These are phyloP conservation scores for Aspergillus intermedius DNA, from an alignment of 2,329 filamentous ascomycete genomes.

Conservation along the genomic window DNA sequence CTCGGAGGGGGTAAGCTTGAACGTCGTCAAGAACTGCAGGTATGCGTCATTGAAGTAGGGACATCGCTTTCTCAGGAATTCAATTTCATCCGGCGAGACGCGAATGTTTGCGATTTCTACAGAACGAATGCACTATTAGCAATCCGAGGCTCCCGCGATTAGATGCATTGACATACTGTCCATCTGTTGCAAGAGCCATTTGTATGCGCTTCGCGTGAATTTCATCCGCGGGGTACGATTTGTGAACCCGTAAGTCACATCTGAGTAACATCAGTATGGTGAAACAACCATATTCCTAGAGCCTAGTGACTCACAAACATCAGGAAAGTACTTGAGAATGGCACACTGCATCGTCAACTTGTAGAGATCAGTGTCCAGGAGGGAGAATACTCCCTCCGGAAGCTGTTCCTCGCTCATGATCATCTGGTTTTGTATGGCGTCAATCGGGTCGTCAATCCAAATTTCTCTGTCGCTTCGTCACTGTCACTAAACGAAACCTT, in stretches of 20 bases:
- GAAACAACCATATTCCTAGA: not conserved
- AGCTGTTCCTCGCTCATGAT: constrained; percentile 23
- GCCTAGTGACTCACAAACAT: constrained; percentile 41
- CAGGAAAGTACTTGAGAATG: constrained; percentile 83
- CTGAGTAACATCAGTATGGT: constrained; percentile 17
- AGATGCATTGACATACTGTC: constrained; percentile 50
- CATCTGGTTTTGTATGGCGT: not conserved
- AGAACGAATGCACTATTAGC: not conserved
- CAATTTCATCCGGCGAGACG: constrained; percentile 70
- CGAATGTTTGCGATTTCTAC: constrained; percentile 74
- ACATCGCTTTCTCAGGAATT: constrained; percentile 71
- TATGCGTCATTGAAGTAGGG: constrained; percentile 73
- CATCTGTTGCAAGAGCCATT: constrained; percentile 80
- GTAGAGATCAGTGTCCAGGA: constrained; percentile 81
- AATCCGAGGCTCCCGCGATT: not conserved
- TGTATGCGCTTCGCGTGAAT: constrained; percentile 72
- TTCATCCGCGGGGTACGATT: constrained; percentile 94
- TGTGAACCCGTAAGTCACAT: constrained; percentile 88
- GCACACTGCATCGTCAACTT: constrained; percentile 99
- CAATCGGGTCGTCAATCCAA: not conserved
- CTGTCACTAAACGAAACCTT: not conserved
- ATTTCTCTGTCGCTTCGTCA: no score
- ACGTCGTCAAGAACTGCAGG: constrained; percentile 71
- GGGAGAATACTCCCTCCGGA: constrained; percentile 70
- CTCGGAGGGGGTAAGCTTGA: constrained; percentile 71